Percentiles rank a stretch among this genome's conserved stretches.
Conservation (phyloP, 495 filamentous ascomycete genomes). For the Aspergillus sclerotioniger region DNA sequence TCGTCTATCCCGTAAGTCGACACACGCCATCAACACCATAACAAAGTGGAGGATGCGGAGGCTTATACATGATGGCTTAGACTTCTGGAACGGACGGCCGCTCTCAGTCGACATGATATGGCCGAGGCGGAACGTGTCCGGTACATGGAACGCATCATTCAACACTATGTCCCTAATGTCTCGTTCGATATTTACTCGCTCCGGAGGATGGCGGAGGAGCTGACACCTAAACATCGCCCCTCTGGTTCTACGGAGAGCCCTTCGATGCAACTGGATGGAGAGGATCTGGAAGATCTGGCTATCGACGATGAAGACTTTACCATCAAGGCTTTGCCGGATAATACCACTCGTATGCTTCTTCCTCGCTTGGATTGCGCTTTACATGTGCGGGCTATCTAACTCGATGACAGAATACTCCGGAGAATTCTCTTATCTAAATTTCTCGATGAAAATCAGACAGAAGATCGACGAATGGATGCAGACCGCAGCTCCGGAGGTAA, state of each 20-base stretch:
- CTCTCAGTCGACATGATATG: slow-evolving; percentile 40
- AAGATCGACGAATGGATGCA: slow-evolving; percentile 52
- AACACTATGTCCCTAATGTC: slow-evolving; percentile 43
- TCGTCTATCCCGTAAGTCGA: slow-evolving; percentile 38
- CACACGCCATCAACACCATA: neutral
- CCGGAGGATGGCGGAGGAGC: slow-evolving; percentile 39
- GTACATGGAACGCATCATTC: slow-evolving; percentile 44
- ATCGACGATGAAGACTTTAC: slow-evolving; percentile 48
- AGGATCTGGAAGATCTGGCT: slow-evolving; percentile 43
- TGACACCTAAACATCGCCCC: slow-evolving; percentile 37
- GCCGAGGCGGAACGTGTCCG: slow-evolving; percentile 44
- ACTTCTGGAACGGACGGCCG: slow-evolving; percentile 36
- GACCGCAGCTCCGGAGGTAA: slow-evolving; percentile 42
- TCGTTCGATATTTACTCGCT: slow-evolving; percentile 45
- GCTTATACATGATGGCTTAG: slow-evolving; percentile 21
- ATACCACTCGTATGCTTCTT: slow-evolving; percentile 41
- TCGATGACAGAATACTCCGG: slow-evolving; percentile 46
- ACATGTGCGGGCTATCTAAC: neutral
- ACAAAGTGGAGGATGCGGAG: neutral
- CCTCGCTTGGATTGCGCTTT: neutral
- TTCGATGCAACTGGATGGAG: slow-evolving; percentile 33
- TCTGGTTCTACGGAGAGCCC: slow-evolving; percentile 35
- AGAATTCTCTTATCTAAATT: slow-evolving; percentile 52
- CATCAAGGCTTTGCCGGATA: slow-evolving; percentile 47
- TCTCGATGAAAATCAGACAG: slow-evolving; percentile 49